These are phyloP conservation scores for Suhomyces sp. DNA, from an alignment of 805 yeast genomes.

Conservation along the genomic window DNA sequence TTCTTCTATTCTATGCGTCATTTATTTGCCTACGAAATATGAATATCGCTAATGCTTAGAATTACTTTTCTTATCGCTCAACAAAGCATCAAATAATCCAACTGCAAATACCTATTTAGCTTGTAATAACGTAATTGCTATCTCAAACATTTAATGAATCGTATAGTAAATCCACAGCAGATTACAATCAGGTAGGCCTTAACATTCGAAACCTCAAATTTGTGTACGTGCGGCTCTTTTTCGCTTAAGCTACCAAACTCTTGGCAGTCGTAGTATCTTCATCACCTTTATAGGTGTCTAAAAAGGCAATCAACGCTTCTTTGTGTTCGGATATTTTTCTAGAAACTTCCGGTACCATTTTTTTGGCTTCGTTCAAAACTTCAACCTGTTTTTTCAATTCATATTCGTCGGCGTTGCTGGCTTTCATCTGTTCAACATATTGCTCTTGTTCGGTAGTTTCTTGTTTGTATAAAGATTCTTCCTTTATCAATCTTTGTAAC, in stretches of 20 bases:
- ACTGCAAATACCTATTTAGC: not conserved
- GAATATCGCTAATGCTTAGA: not conserved
- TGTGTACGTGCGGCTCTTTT: not conserved
- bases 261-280: slow-evolving; percentile 32
- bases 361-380: slow-evolving; percentile 36
- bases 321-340: slow-evolving; percentile 20
- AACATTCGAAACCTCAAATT: not conserved
- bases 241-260: slow-evolving; percentile 11
- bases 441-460: slow-evolving; percentile 57
- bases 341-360: slow-evolving; percentile 32
- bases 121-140: not conserved
- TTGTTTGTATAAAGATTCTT: slow-evolving; percentile 55
- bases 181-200: not conserved
- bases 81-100: not conserved
- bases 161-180: not conserved
- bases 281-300: slow-evolving; percentile 34
- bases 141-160: not conserved
- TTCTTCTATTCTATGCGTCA: not conserved
- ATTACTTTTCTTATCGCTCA: not conserved
- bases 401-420: slow-evolving; percentile 54
- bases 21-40: not conserved
- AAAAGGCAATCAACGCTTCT: slow-evolving; percentile 41
- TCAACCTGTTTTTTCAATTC: slow-evolving; percentile 53
- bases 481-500: slow-evolving; percentile 64
- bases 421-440: slow-evolving; percentile 46